phyloP scores from a whole-genome alignment of 2,329 filamentous ascomycete genomes.

The Exophiala oligosperma region DNA sequence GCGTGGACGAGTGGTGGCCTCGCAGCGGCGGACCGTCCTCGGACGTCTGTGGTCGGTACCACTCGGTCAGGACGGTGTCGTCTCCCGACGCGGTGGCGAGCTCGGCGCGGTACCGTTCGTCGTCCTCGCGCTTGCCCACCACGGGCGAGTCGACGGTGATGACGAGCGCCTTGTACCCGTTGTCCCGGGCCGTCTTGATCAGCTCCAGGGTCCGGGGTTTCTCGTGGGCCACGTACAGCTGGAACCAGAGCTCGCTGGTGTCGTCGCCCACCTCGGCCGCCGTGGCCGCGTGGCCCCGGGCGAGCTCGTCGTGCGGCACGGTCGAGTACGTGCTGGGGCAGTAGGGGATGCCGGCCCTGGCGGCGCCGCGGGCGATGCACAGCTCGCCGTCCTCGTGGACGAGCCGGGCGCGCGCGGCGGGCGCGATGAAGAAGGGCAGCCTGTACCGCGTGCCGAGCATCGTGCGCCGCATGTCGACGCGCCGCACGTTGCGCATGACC shows the following conservation, averaged over 20 bases:
- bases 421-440: slow-evolving; percentile 41
- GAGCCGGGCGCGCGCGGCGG: slow-evolving; percentile 38
- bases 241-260: slow-evolving; percentile 28
- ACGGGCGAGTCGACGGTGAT: slow-evolving; percentile 33
- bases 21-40: slow-evolving; percentile 54
- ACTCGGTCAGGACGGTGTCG: slow-evolving; percentile 34
- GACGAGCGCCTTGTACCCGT: slow-evolving; percentile 23
- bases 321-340: slow-evolving; percentile 37
- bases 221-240: slow-evolving; percentile 55
- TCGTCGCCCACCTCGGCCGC: neutral
- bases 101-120: slow-evolving; percentile 53
- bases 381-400: slow-evolving; percentile 38
- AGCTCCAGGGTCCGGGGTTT: slow-evolving; percentile 48
- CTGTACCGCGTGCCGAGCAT: slow-evolving; percentile 36
- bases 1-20: slow-evolving; percentile 51
- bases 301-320: slow-evolving; percentile 34
- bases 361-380: slow-evolving; percentile 37
- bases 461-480: slow-evolving; percentile 9
- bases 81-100: slow-evolving; percentile 27
- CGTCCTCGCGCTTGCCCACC: slow-evolving; percentile 57
- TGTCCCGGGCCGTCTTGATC: slow-evolving; percentile 37
- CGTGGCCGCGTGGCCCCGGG: slow-evolving; percentile 10
- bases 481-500: slow-evolving; percentile 41
- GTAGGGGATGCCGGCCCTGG: slow-evolving; percentile 33
- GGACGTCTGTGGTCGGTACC: slow-evolving; percentile 50